These are phyloP conservation scores for Colletotrichum simmondsii DNA, from an alignment of 2,329 filamentous ascomycete genomes.

Conservation along the genomic window DNA sequence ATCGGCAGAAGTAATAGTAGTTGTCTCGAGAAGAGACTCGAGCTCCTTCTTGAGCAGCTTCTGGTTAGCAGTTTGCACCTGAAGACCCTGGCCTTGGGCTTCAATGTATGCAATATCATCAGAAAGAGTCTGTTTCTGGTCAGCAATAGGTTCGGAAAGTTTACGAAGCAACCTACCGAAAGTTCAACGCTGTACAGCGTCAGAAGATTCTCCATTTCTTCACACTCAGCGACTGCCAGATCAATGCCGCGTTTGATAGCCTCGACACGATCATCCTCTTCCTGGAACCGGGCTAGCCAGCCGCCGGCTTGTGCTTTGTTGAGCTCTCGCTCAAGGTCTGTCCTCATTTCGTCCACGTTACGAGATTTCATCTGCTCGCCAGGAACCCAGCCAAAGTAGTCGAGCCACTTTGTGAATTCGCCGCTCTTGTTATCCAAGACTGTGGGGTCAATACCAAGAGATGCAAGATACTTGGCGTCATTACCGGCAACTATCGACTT, in stretches of 20 bases:
- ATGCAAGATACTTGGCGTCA: conserved; percentile 81
- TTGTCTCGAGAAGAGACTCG: conserved; percentile 87
- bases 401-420: conserved; percentile 84
- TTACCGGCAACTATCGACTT: conserved; percentile 76
- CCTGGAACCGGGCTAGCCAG: conserved; percentile 85
- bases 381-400: conserved; percentile 88
- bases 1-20: conserved; percentile 83
- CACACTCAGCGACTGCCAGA: conserved; percentile 91
- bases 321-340: conserved; percentile 86
- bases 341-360: conserved; percentile 82
- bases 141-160: conserved; percentile 30
- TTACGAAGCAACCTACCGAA: conserved; percentile 69
- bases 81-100: conserved; percentile 94
- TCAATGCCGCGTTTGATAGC: conserved; percentile 89
- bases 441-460: conserved; percentile 79
- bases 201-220: conserved; percentile 92
- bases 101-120: conserved; percentile 98
- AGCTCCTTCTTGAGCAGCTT: conserved; percentile 92
- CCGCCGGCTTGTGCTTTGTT: conserved; percentile 92
- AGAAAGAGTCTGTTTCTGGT: conserved; percentile 78
- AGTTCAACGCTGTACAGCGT: conserved; percentile 96
- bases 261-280: conserved; percentile 90
- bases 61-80: conserved; percentile 97
- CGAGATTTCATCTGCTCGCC: conserved; percentile 79
- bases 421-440: conserved; percentile 81